phyloP scores from a whole-genome alignment of 129 eudicot genomes.

The Gnaphalium uliginosum region DNA sequence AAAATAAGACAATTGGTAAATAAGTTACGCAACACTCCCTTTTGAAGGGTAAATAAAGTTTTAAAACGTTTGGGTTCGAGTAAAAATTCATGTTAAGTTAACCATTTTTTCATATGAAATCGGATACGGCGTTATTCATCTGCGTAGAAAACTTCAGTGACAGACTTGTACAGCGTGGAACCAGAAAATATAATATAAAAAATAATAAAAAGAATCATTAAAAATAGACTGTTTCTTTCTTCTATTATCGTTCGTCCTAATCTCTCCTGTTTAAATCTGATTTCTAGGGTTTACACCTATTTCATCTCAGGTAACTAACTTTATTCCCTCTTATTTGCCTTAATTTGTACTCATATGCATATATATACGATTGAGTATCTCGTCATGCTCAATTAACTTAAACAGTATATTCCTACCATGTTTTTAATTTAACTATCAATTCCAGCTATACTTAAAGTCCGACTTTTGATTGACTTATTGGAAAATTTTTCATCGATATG shows the following conservation, averaged over 20 bases:
- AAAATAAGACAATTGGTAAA: too few relatives aligned
- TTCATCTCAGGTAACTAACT: neutral
- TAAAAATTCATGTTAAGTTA: too few relatives aligned
- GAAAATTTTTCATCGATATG: neutral
- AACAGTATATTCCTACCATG: neutral
- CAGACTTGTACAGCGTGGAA: too few relatives aligned
- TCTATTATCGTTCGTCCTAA: neutral
- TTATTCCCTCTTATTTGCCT: constrained; percentile 11
- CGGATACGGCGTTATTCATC: too few relatives aligned
- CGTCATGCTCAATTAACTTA: constrained; percentile 3
- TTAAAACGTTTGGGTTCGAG: too few relatives aligned
- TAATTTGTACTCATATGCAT: neutral
- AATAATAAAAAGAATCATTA: too few relatives aligned
- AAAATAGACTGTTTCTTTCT: too few relatives aligned
- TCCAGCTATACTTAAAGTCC: neutral
- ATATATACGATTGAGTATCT: neutral
- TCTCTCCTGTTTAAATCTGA: constrained; percentile 3
- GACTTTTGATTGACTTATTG: neutral
- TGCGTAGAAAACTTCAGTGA: too few relatives aligned
- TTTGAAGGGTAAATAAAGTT: too few relatives aligned
- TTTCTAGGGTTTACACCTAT: constrained; percentile 21
- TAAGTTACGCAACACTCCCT: too few relatives aligned
- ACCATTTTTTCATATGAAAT: too few relatives aligned
- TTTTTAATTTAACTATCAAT: neutral
- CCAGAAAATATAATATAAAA: too few relatives aligned